Percentiles rank a stretch among this genome's conserved stretches.
Evolutionary conservation across 352 stramenopile species (phyloP).

Genomic region (Pythium grandisporangium): DNA sequence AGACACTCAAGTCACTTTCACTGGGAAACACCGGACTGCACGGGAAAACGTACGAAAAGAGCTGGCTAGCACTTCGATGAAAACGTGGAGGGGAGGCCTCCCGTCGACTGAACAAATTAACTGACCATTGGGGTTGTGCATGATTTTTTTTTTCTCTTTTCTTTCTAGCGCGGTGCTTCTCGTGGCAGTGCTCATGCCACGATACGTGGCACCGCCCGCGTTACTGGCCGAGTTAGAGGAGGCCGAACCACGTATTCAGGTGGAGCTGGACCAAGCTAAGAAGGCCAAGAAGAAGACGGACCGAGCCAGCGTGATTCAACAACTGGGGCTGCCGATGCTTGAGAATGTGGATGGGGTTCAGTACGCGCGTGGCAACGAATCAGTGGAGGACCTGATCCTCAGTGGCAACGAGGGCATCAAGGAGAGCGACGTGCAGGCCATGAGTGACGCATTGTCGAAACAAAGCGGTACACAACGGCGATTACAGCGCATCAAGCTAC

Average conservation of each 20-base stretch:
- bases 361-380: constrained; percentile 44
- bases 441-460: constrained; percentile 30
- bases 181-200: constrained; percentile 21
- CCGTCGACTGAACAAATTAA: too few relatives aligned
- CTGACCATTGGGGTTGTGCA: not conserved
- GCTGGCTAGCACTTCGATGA: too few relatives aligned
- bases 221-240: constrained; percentile 47
- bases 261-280: constrained; percentile 61
- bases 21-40: constrained; percentile 52
- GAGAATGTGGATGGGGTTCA: constrained; percentile 43
- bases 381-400: constrained; percentile 49
- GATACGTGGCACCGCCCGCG: constrained; percentile 38
- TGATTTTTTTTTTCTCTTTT: not conserved
- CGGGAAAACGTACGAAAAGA: constrained; percentile 34
- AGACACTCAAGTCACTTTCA: constrained; percentile 49
- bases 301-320: constrained; percentile 28
- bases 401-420: constrained; percentile 49
- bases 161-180: not conserved
- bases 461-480: constrained; percentile 22
- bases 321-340: constrained; percentile 46
- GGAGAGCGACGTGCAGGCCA: constrained; percentile 17
- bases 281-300: constrained; percentile 81
- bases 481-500: constrained; percentile 51
- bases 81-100: too few relatives aligned
- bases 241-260: constrained; percentile 57